Conservation (phyloP, 2,329 filamentous ascomycete species). For the Penicillium polonicum region DNA sequence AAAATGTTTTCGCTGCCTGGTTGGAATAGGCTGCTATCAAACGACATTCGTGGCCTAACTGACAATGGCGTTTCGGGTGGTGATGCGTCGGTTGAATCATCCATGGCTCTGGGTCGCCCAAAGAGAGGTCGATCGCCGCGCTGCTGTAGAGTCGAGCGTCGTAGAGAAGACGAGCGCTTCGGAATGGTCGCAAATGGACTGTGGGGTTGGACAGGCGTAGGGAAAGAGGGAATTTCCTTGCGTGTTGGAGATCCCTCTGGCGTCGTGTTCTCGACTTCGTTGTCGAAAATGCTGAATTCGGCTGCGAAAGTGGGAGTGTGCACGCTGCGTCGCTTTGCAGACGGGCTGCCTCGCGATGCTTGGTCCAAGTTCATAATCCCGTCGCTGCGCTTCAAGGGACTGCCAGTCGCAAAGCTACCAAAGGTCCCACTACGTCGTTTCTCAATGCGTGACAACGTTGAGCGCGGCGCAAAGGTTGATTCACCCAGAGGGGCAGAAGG, state of each 20-base stretch:
- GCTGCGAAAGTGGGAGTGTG: conserved; percentile 67
- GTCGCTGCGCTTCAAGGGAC: conserved; percentile 89
- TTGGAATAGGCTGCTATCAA: conserved; percentile 71
- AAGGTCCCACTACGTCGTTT: conserved; percentile 50
- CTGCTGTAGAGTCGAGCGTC: conserved; percentile 85
- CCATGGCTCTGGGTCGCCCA: conserved; percentile 35
- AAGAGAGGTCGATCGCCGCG: conserved; percentile 66
- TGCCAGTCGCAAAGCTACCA: conserved; percentile 59
- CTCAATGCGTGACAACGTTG: conserved; percentile 48
- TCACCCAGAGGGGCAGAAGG: conserved; percentile 22
- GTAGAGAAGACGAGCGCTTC: conserved; percentile 71
- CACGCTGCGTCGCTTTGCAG: conserved; percentile 85
- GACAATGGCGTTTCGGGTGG: conserved; percentile 57
- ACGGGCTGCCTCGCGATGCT: conserved; percentile 74
- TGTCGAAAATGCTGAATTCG: conserved; percentile 76
- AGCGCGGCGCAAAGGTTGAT: conserved; percentile 34
- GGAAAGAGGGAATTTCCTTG: conserved; percentile 28
- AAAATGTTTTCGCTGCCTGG: conserved; percentile 65
- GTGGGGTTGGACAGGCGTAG: conserved; percentile 39
- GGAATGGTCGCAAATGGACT: conserved; percentile 57
- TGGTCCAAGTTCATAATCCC: conserved; percentile 85
- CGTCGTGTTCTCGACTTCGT: conserved; percentile 20
- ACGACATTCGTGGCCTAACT: conserved; percentile 68
- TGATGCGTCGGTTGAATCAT: conserved; percentile 51
- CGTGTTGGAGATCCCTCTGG: conserved; percentile 27